Conservation (phyloP, 2,329 filamentous ascomycete genomes). For the Aureobasidium sp. region DNA sequence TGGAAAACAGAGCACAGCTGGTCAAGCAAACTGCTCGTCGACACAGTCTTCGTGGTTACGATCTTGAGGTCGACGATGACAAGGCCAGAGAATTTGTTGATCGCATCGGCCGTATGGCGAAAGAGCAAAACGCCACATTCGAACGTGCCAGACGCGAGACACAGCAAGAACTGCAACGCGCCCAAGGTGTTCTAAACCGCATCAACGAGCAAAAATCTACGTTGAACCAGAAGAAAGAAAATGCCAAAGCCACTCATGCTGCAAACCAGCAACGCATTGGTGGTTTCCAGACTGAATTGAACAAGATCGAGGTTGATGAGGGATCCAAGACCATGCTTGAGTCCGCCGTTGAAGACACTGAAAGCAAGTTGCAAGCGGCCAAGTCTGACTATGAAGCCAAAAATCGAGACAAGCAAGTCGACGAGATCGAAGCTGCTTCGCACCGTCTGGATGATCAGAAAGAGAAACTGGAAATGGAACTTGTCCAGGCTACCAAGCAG, state of each 20-base stretch:
- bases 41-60: slow-evolving; percentile 78
- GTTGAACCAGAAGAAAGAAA: slow-evolving; percentile 65
- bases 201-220: slow-evolving; percentile 68
- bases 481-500: slow-evolving; percentile 73
- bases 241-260: slow-evolving; percentile 64
- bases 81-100: slow-evolving; percentile 72
- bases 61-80: slow-evolving; percentile 66
- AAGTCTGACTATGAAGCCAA: slow-evolving; percentile 57
- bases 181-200: slow-evolving; percentile 64
- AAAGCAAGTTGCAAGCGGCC: slow-evolving; percentile 53
- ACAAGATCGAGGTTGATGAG: slow-evolving; percentile 76
- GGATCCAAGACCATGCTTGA: slow-evolving; percentile 73
- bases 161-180: slow-evolving; percentile 64
- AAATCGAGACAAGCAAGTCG: slow-evolving; percentile 65
- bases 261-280: slow-evolving; percentile 65
- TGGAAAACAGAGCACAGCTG: slow-evolving; percentile 63
- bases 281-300: slow-evolving; percentile 60
- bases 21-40: slow-evolving; percentile 69
- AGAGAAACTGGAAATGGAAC: slow-evolving; percentile 67
- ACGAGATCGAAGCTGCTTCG: slow-evolving; percentile 58
- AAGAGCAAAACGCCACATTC: slow-evolving; percentile 71
- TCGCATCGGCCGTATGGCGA: slow-evolving; percentile 64
- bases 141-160: slow-evolving; percentile 69
- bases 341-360: slow-evolving; percentile 62
- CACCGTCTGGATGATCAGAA: slow-evolving; percentile 64